Evolutionary conservation across 106 monocot genomes (phyloP).

Genomic region (Dendrobium huoshanense): DNA sequence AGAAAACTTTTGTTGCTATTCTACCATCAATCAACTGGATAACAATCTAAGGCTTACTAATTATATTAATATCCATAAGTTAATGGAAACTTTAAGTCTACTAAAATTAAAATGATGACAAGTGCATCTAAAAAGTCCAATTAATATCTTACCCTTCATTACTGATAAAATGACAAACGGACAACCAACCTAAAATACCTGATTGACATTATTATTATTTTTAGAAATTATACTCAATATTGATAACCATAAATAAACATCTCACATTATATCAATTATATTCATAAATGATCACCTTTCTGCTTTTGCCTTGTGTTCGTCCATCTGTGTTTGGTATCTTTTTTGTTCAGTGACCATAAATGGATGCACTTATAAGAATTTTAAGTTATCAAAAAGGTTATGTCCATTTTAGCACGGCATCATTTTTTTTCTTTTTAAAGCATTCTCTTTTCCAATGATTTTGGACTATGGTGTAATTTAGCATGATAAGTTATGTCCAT

Average conservation of each 20-base stretch:
- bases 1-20: not conserved
- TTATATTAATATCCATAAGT: not conserved
- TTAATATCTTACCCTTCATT: not conserved
- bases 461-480: not conserved
- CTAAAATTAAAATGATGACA: not conserved
- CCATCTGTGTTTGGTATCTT: not conserved
- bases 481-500: not conserved
- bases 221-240: not conserved
- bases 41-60: not conserved
- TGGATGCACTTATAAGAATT: not conserved
- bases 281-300: not conserved
- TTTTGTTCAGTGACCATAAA: not conserved
- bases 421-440: not conserved
- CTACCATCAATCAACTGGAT: not conserved
- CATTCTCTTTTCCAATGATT: not conserved
- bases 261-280: not conserved
- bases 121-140: not conserved
- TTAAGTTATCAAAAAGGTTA: not conserved
- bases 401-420: not conserved
- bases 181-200: not conserved
- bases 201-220: not conserved
- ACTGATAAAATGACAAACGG: not conserved
- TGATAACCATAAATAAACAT: not conserved
- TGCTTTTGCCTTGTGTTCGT: not conserved
- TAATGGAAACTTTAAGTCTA: not conserved